Base-by-base conservation (phyloP, 2,329 filamentous ascomycete species). In the Tolypocladium sp. region DNA sequence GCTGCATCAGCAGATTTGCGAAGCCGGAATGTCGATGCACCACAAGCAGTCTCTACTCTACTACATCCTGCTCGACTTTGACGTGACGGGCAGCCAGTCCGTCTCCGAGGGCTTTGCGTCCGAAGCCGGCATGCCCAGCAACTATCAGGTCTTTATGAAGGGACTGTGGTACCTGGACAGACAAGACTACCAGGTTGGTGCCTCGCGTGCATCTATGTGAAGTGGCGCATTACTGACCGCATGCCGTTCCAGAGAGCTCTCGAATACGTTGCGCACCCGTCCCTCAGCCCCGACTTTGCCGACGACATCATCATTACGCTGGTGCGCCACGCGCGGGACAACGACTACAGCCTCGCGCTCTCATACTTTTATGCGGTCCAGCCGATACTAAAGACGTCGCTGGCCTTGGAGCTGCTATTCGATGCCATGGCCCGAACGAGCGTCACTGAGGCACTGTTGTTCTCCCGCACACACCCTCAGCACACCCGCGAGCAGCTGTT, bases 11-110 rank as follows among this genome's bases (percentile, higher is more conserved):
- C 83, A 86, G 60, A 86, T 96, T 63, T 82, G 86, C 70, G 80
- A 84, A 33, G 83, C 76, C 58, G 77, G 76, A 55, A 85, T 88
- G 65, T 82, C 87, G 9, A 79, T 84, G 58, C 88, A 92, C 71
- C 87, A 92, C 75, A 92, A 92, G 71, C 85, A 92, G 64, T 90
- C 91, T 22, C 81, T 94, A 55, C 79, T 95, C 63, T 95, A 90
- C 78, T 96, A 95, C 71, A 77, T 95, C 44, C 81, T 95, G 3
- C 87, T 91, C 67, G 90, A 95, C 70, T 83, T 88, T 68, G 83
- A 88, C 66, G 73, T 77, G 44, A 73, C 76, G 35, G 77, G 81
- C 57, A 77, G 79, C 25, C 77, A 79, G 22, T 78, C 82, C 41
- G 67, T 77, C 8, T 78, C 85, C 2, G 78, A 80, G 25, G 62